Evolutionary conservation across 2,329 filamentous ascomycete genomes (phyloP).

Genomic region (Phialocephala subalpina): DNA sequence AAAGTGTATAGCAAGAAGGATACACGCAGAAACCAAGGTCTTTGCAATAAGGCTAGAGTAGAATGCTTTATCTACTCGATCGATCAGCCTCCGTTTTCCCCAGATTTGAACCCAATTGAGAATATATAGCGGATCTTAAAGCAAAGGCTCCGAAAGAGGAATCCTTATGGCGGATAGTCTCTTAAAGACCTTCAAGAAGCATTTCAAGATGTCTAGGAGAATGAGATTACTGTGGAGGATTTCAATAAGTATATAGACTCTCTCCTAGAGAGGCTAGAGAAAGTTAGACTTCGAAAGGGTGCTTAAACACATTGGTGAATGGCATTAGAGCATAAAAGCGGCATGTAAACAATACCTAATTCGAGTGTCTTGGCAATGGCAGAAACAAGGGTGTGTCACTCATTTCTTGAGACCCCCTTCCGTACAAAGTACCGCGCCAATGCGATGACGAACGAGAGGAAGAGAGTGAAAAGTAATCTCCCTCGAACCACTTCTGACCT

Average conservation of each 20-base stretch:
- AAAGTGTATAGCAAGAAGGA: constrained; percentile 25
- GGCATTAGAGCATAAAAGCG: neutral
- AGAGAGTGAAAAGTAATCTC: no score
- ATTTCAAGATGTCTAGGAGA: constrained; percentile 29
- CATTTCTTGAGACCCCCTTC: no score
- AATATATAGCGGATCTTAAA: constrained; percentile 29
- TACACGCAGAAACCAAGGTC: constrained; percentile 23
- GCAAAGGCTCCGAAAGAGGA: constrained; percentile 25
- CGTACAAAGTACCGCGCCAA: no score
- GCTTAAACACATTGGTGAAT: neutral
- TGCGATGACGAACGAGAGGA: no score
- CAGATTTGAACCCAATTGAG: constrained; percentile 25
- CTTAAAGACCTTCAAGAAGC: constrained; percentile 26
- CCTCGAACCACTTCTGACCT: no score
- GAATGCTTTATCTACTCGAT: constrained; percentile 29
- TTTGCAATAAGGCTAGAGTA: constrained; percentile 25
- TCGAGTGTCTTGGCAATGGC: neutral
- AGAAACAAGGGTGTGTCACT: neutral
- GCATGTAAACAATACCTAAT: neutral
- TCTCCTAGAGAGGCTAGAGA: constrained; percentile 23
- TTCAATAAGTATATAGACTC: constrained; percentile 29
- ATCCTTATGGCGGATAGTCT: constrained; percentile 18
- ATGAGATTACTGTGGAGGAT: constrained; percentile 25
- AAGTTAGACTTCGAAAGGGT: constrained; percentile 23
- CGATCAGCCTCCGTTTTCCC: constrained; percentile 23